Evolutionary conservation across 2,329 filamentous ascomycete genomes (phyloP).

Genomic region (Xylariomycetidae sp.): DNA sequence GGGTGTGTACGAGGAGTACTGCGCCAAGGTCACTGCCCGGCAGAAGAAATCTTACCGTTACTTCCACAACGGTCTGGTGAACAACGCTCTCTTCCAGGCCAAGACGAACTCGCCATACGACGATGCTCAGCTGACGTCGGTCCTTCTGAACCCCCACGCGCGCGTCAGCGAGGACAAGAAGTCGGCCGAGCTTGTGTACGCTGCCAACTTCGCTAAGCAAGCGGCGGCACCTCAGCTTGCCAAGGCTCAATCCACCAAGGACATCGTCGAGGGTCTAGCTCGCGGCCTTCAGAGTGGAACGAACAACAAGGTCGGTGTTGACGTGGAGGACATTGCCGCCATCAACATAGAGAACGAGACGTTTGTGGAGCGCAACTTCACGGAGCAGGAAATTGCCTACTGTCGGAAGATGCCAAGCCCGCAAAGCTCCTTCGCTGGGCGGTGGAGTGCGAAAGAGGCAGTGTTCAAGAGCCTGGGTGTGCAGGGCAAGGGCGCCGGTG

Average conservation of each 20-base stretch:
- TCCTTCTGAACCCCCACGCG: conserved; percentile 91
- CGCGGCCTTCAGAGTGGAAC: conserved; percentile 42
- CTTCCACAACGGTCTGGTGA: conserved; percentile 97
- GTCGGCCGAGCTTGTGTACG: conserved; percentile 69
- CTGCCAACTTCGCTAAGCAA: conserved; percentile 62
- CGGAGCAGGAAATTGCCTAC: conserved; percentile 74
- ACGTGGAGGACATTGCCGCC: conserved; percentile 81
- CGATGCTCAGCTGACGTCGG: conserved; percentile 75
- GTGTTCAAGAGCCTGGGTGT: conserved; percentile 97
- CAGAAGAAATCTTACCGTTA: conserved; percentile 99
- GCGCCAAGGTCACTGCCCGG: conserved; percentile 78
- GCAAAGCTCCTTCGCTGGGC: conserved; percentile 86
- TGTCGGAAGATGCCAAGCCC: conserved; percentile 74
- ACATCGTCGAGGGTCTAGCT: conserved; percentile 73
- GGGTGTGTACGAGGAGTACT: conserved; percentile 75
- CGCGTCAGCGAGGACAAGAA: conserved; percentile 85
- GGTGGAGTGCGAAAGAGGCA: conserved; percentile 97
- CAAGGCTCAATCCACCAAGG: conserved; percentile 58
- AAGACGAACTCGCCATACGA: conserved; percentile 88
- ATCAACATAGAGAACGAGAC: conserved; percentile 93
- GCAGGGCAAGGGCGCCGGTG: conserved; percentile 78
- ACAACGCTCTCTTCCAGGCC: conserved; percentile 95
- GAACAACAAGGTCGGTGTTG: conserved; percentile 82
- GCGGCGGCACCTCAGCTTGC: conserved; percentile 41
- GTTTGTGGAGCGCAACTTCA: conserved; percentile 94